A percentile compares a stretch with the other conserved stretches of the same genome.
Conservation (phyloP, 1,284 basidiomycete genomes). For the Butyriboletus appendiculatus region DNA sequence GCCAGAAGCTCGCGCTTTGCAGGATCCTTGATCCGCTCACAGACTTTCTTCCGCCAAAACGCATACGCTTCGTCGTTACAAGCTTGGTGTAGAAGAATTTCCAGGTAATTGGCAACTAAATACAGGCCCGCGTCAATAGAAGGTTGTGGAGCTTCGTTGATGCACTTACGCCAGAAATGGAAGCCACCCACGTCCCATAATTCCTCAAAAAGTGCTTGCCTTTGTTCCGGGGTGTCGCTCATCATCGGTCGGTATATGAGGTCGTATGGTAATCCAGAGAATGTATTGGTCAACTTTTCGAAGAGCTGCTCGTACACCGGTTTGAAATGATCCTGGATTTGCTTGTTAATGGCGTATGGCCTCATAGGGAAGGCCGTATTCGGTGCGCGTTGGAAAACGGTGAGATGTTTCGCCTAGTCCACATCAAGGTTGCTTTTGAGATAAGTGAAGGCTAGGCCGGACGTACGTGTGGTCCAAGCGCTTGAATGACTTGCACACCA, state of each 20-base stretch:
- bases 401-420: slow-evolving; percentile 11
- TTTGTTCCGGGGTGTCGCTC: slow-evolving; percentile 9
- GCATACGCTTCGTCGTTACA: slow-evolving; percentile 9
- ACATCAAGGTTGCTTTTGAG: background rate
- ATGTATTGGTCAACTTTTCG: slow-evolving; percentile 8
- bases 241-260: slow-evolving; percentile 7
- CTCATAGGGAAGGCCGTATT: slow-evolving; percentile 13
- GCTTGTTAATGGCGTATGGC: slow-evolving; percentile 3
- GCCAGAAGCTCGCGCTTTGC: slow-evolving; percentile 14
- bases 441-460: background rate
- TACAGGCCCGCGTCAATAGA: background rate
- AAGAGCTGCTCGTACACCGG: slow-evolving; percentile 11
- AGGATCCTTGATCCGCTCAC: slow-evolving; percentile 11
- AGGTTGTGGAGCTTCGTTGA: background rate
- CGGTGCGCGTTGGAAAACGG: slow-evolving; percentile 17
- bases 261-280: slow-evolving; percentile 2
- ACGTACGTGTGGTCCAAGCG: slow-evolving; percentile 12
- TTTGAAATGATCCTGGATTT: slow-evolving; percentile 11
- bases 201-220: slow-evolving; percentile 6
- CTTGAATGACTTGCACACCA: slow-evolving; percentile 14
- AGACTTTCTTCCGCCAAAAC: slow-evolving; percentile 16
- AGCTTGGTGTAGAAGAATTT: background rate
- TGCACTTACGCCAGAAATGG: slow-evolving; percentile 8
- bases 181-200: slow-evolving; percentile 8
- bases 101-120: slow-evolving; percentile 6